phyloP scores from a whole-genome alignment of 1,284 basidiomycete species.

The Entoloma clypeatum region DNA sequence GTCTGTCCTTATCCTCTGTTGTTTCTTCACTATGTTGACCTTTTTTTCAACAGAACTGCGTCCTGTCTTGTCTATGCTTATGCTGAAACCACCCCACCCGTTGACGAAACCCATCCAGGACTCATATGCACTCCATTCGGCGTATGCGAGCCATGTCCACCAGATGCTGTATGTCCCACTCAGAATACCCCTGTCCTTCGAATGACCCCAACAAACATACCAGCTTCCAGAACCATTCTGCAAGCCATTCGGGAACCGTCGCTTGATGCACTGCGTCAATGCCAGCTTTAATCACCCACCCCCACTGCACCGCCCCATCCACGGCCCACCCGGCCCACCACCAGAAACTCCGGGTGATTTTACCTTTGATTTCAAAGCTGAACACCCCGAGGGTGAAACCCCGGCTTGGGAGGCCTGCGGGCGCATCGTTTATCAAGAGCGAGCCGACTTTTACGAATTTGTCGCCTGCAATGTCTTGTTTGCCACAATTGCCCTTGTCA shows the following conservation, averaged over 20 bases:
- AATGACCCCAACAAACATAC: conserved; percentile 2
- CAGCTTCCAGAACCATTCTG: conserved; percentile 86
- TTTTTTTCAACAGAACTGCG: no score
- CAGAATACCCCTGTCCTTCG: conserved; percentile 2
- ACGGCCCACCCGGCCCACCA: conserved; percentile 18
- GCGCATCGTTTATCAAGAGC: conserved; percentile 72
- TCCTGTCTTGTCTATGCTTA: conserved; percentile 11
- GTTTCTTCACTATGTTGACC: conserved; percentile 14
- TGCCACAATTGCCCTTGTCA: conserved; percentile 56
- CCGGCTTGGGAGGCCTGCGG: conserved; percentile 90
- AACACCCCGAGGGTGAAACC: conserved; percentile 52
- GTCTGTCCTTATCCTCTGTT: no score
- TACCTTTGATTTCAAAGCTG: conserved; percentile 17
- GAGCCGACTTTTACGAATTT: conserved; percentile 86
- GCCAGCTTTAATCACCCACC: conserved; percentile 23
- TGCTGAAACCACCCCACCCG: conserved; percentile 9
- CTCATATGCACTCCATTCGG: conserved; percentile 75
- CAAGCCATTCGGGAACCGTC: conserved; percentile 86
- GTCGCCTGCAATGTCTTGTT: conserved; percentile 77
- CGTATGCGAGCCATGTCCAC: conserved; percentile 79
- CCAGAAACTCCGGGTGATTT: conserved; percentile 16
- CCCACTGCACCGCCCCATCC: conserved; percentile 13
- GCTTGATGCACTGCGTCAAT: conserved; percentile 76
- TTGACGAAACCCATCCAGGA: conserved; percentile 29
- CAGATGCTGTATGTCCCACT: conserved; percentile 60